Percentiles rank a stretch among this genome's conserved stretches.
These are phyloP conservation scores for Discostella stelligeroides DNA, from an alignment of 108 stramenopile genomes.

Conservation along the genomic window DNA sequence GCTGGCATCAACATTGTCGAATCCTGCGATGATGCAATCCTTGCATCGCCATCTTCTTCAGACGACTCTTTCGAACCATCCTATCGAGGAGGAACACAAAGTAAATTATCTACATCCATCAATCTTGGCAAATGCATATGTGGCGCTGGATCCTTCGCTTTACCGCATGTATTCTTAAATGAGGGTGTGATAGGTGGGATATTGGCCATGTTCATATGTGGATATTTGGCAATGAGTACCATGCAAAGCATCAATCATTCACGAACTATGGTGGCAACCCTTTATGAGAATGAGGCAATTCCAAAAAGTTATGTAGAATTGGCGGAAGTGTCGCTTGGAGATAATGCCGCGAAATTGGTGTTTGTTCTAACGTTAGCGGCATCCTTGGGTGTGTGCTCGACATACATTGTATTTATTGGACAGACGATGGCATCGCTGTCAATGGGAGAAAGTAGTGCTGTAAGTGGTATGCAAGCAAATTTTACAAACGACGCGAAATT, in stretches of 20 bases:
- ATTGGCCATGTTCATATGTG: slow-evolving; percentile 46
- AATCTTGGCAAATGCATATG: slow-evolving; percentile 60
- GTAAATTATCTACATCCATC: slow-evolving; percentile 42
- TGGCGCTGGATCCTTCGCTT: slow-evolving; percentile 55
- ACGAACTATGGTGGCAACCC: slow-evolving; percentile 2
- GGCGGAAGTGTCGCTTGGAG: slow-evolving; percentile 38
- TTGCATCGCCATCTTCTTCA: neutral
- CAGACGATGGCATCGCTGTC: slow-evolving; percentile 41
- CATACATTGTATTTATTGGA: slow-evolving; percentile 51
- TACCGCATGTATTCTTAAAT: slow-evolving; percentile 55
- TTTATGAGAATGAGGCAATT: neutral
- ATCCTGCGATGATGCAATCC: slow-evolving; percentile 16
- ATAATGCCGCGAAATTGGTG: slow-evolving; percentile 25
- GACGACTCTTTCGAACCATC: neutral
- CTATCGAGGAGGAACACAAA: slow-evolving; percentile 50
- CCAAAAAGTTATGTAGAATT: slow-evolving; percentile 47
- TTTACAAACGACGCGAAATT: slow-evolving; percentile 28
- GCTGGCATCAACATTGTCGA: slow-evolving; percentile 25
- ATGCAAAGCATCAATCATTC: slow-evolving; percentile 47
- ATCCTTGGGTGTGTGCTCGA: slow-evolving; percentile 50
- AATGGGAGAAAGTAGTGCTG: slow-evolving; percentile 20
- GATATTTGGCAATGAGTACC: slow-evolving; percentile 33
- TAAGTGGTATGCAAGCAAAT: slow-evolving; percentile 15
- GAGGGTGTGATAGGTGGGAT: slow-evolving; percentile 57
- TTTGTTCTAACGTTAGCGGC: slow-evolving; percentile 48